Percentiles rank a stretch among this genome's conserved stretches.
These are phyloP conservation scores for Thalassiosira livingstoniorum DNA, from an alignment of 352 stramenopile genomes.

Conservation along the genomic window DNA sequence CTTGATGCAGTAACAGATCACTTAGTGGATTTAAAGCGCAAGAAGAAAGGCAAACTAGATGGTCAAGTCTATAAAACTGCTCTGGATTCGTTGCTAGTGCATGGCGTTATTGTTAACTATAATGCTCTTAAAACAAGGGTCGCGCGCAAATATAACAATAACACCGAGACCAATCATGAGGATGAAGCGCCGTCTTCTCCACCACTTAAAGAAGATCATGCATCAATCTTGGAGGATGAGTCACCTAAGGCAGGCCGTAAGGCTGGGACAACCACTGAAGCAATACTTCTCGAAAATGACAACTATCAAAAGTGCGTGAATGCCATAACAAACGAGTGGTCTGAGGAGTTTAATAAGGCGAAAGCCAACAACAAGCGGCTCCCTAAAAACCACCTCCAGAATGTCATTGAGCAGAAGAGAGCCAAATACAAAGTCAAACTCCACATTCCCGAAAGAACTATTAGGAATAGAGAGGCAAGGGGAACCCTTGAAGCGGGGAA, in stretches of 20 bases:
- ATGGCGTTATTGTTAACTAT: too few relatives aligned
- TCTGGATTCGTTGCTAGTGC: too few relatives aligned
- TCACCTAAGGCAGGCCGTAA: not conserved
- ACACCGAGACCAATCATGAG: too few relatives aligned
- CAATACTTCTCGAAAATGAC: not conserved
- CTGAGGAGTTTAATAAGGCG: not conserved
- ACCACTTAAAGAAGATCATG: too few relatives aligned
- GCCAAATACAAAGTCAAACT: not conserved
- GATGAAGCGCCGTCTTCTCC: too few relatives aligned
- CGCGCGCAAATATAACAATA: too few relatives aligned
- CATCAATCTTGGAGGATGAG: too few relatives aligned
- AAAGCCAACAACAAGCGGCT: not conserved
- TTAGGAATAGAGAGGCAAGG: not conserved
- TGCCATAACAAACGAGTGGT: not conserved
- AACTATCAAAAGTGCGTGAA: not conserved
- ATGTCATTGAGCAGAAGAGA: slow-evolving; percentile 5
- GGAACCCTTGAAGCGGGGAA: not conserved
- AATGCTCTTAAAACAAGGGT: too few relatives aligned
- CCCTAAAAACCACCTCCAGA: not conserved
- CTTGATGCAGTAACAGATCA: too few relatives aligned
- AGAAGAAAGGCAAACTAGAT: too few relatives aligned
- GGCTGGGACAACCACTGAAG: not conserved
- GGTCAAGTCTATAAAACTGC: too few relatives aligned
- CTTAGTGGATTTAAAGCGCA: too few relatives aligned
- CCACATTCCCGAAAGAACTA: not conserved